Conservation (phyloP, 768 basidiomycete species). For the Boletus reticulatus region DNA sequence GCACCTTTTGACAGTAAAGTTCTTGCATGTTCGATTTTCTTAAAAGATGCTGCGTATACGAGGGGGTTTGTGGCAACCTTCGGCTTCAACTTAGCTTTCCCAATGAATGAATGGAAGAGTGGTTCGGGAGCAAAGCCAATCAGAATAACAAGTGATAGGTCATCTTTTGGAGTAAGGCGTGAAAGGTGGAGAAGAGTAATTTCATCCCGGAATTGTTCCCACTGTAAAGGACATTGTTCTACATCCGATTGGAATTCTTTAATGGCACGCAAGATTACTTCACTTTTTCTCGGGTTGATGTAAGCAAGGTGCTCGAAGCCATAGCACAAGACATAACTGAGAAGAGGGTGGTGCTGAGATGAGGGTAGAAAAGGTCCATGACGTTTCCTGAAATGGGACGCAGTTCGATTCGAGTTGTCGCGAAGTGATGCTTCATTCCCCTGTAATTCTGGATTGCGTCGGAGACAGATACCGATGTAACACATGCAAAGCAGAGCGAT, state of each 20-base stretch:
- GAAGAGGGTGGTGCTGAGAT: neutral
- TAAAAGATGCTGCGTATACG: neutral
- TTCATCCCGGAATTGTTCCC: neutral
- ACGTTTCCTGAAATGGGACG: too few species aligned
- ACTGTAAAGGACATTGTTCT: neutral
- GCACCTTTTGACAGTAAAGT: neutral
- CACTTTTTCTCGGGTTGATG: neutral
- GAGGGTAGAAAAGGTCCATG: neutral
- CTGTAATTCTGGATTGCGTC: too few species aligned
- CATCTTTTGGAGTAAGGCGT: neutral
- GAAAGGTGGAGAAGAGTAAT: too few species aligned
- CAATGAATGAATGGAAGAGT: neutral
- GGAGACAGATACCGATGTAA: neutral
- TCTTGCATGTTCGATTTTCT: neutral
- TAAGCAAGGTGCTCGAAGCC: neutral
- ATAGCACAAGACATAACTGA: neutral
- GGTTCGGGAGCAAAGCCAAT: neutral
- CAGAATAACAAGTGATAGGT: neutral
- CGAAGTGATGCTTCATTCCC: too few species aligned
- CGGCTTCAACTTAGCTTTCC: neutral
- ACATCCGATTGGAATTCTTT: neutral
- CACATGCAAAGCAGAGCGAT: neutral
- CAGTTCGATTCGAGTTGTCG: too few species aligned
- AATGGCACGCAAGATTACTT: neutral
- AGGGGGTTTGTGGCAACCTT: neutral